Base-by-base conservation (phyloP, 2,329 filamentous ascomycete species). In the Fusarium multiceps region DNA sequence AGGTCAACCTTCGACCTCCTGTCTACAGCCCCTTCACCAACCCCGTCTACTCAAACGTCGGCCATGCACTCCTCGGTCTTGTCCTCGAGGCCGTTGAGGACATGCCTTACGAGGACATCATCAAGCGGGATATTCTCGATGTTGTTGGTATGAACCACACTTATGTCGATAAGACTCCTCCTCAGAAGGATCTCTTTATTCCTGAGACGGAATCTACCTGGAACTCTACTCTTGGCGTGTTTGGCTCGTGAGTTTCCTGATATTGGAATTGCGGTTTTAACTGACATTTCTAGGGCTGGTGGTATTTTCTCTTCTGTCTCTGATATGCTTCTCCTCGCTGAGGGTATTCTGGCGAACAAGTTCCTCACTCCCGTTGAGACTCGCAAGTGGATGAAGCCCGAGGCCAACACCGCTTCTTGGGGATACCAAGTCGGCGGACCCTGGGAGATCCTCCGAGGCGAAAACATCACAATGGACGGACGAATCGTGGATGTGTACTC, bases 1-100 rank as follows among this genome's bases (percentile, higher is more conserved):
- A 75, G 9, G 68, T 79, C 41, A 76, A 76, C 42, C 65, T 67
- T 18, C 71, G 73, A 12, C 72, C 75, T 34, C 84, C 84, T 0
- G 75, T 80, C 3, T 85, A 82, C 53, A 71, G 76, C 0, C 80
- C 85, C 0, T 84, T 82, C 66, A 78, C 80, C 0, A 81, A 77
- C 4, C 84, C 85, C 0, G 76, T 80, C 4, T 88, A 88, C 72
- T 83, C 84, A 28, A 86, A 87, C 66, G 75, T 81, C 5, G 84
- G 79, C 2, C 83, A 84, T 21, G 75, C 80, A 2, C 60, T 86
- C 4, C 78, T 87, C 2, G 83, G 82, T 4, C 74, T 82, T 1
- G 82, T 82, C 0, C 75, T 87, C 1, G 82, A 86, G 62, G 79
- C 78, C 8, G 78, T 83, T 0, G 83, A 82, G 1, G 80, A 81